phyloP scores from a whole-genome alignment of 2,329 filamentous ascomycete species.

The Colletotrichum echinochloae region DNA sequence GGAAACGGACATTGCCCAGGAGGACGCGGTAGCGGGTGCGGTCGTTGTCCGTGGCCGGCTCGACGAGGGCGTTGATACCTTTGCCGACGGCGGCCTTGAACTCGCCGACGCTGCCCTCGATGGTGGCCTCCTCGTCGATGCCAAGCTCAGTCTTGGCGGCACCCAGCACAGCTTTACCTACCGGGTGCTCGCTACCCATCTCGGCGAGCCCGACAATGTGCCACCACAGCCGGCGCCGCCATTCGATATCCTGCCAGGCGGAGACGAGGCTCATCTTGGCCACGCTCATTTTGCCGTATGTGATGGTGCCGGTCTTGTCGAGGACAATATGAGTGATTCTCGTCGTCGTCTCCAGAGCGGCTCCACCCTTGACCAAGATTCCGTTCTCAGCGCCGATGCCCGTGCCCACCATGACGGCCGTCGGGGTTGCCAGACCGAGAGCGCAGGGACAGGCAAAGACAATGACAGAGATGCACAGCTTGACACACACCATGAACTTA shows the following conservation, averaged over 20 bases:
- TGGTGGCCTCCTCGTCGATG: constrained; percentile 75
- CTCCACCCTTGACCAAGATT: constrained; percentile 97
- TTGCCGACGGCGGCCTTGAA: constrained; percentile 87
- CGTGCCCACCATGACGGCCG: constrained; percentile 99
- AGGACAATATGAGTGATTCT: constrained; percentile 91
- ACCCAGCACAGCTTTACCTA: constrained; percentile 86
- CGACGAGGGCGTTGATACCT: constrained; percentile 84
- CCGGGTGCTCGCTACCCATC: constrained; percentile 94
- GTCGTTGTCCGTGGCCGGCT: constrained; percentile 77
- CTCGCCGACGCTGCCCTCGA: constrained; percentile 87
- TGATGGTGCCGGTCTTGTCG: constrained; percentile 96
- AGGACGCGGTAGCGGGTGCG: constrained; percentile 81
- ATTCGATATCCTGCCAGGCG: constrained; percentile 76
- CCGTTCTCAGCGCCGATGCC: constrained; percentile 95
- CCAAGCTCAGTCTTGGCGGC: constrained; percentile 82
- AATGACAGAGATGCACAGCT: constrained; percentile 98
- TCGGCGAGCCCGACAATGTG: constrained; percentile 94
- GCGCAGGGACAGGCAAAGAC: constrained; percentile 98
- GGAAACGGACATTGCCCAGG: constrained; percentile 83
- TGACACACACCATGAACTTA: constrained; percentile 94
- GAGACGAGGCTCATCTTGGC: constrained; percentile 75
- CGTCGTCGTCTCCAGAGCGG: constrained; percentile 89
- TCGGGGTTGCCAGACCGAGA: constrained; percentile 94
- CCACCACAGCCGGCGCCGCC: constrained; percentile 88
- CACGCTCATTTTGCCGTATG: constrained; percentile 94